Evolutionary conservation across 768 basidiomycete genomes (phyloP), one percentile per base, ranked within the genome.

Genomic region (Tylopilus vinaceipallidus): DNA sequence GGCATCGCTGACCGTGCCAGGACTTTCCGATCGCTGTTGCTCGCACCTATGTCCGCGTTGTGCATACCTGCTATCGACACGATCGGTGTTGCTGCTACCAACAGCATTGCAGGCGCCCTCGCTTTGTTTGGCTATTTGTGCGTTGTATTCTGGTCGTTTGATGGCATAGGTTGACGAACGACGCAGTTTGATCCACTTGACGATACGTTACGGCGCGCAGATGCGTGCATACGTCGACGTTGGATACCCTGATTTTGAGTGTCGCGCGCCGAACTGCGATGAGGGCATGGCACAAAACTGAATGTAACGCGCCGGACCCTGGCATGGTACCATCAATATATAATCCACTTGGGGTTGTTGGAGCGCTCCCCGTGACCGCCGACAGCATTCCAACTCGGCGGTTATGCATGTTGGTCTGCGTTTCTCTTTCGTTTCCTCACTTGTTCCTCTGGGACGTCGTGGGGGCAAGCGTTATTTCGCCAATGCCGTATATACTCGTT

Each of bases 161-260:
- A 22, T 47, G 17, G n/a, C 20, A 2, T 16, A 20, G 11, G 10
- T 14, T 52, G 39, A 52, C 42, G 45, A 20, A 26, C 23, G 51
- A 35, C 30, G 46, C 48, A 86, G 84, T 10, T 42, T 83, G 3
- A 54, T 86, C 3, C 75, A 71, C 69, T 52, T 73, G n/a, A 78
- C 77, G 5, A 80, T 87, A 40, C 70, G 66, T 19, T 81, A 84
- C 33, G 84, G 83, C 4, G 73, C 74, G 24, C 67, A 71, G 45
- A 75, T 87, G 71, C 73, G 84, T 34, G 76, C 73, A 1, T 81
- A 75, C 69, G 66, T 75, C 8, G 79, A 86, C 54, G 66, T 84
- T 10, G 82, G 78, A 3, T 84, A 75, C 57, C 78, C 82, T 3
- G 36, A 54, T 42, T 62, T 62, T 22, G 39, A 17, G 16, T 8